phyloP scores from a whole-genome alignment of 306 rosid genomes.

The Prunus davidiana region DNA sequence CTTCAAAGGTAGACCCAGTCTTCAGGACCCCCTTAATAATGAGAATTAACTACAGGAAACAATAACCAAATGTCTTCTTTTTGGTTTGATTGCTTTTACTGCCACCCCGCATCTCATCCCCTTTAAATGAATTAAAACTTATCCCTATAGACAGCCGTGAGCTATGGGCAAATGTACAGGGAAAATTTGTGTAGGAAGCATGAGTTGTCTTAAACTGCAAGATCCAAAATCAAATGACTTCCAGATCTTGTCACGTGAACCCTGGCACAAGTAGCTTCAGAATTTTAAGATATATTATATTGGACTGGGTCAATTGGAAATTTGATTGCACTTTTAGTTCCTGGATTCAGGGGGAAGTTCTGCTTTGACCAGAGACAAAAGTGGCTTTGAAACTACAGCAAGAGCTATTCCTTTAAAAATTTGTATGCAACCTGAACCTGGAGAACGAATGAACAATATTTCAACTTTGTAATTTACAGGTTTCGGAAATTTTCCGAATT shows the following conservation, averaged over 20 bases:
- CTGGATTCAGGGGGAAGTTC: neutral
- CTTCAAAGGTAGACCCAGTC: neutral
- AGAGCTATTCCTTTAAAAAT: neutral
- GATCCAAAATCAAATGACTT: neutral
- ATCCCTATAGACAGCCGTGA: neutral
- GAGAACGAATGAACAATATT: constrained; percentile 21
- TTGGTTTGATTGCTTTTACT: neutral
- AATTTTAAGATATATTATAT: neutral
- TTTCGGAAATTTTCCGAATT: constrained; percentile 52
- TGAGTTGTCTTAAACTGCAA: neutral
- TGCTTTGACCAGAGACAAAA: neutral
- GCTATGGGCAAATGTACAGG: neutral
- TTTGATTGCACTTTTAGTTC: neutral
- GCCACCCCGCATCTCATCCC: neutral
- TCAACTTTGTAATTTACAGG: constrained; percentile 53
- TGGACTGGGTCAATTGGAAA: neutral
- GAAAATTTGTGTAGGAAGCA: too few relatives aligned
- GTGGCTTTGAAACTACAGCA: neutral
- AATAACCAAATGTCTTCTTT: neutral
- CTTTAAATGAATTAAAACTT: neutral
- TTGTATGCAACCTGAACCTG: constrained; percentile 5
- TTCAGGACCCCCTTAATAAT: neutral
- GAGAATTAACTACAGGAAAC: neutral
- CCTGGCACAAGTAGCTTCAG: too few relatives aligned
- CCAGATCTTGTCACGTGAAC: too few relatives aligned